Conservation (phyloP, 208 protist species). For the Tritrichomonas foetus region DNA sequence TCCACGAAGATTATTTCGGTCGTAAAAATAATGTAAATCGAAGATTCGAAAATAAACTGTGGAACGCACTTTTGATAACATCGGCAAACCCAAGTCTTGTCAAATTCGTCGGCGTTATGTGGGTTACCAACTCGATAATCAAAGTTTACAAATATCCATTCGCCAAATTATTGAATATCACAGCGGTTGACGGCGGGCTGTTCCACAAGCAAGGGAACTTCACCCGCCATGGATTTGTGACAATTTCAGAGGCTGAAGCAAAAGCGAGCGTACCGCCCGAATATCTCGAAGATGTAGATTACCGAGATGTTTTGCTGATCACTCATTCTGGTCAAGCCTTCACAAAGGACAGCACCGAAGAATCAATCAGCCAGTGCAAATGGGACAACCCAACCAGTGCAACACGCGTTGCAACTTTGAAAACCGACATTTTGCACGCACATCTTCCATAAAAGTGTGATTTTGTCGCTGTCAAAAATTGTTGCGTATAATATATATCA, state of each 20-base stretch:
- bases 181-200: neutral
- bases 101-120: neutral
- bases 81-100: neutral
- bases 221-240: neutral
- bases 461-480: no score
- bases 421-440: no score
- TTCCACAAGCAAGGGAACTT: slow-evolving; percentile 13
- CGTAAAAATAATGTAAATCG: neutral
- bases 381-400: neutral
- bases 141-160: neutral
- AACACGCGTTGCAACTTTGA: neutral
- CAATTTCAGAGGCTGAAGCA: neutral
- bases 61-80: neutral
- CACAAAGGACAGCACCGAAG: neutral
- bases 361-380: neutral
- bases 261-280: neutral
- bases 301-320: neutral
- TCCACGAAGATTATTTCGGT: neutral
- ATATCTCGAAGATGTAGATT: neutral
- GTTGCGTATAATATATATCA: no score
- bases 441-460: no score
- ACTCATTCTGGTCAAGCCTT: neutral
- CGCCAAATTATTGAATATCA: neutral
- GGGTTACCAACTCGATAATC: neutral
- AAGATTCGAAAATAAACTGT: neutral